A percentile compares a stretch with the other conserved stretches of the same genome.
Evolutionary conservation across 495 filamentous ascomycete genomes (phyloP).

Genomic region (Neohortaea acidophila): DNA sequence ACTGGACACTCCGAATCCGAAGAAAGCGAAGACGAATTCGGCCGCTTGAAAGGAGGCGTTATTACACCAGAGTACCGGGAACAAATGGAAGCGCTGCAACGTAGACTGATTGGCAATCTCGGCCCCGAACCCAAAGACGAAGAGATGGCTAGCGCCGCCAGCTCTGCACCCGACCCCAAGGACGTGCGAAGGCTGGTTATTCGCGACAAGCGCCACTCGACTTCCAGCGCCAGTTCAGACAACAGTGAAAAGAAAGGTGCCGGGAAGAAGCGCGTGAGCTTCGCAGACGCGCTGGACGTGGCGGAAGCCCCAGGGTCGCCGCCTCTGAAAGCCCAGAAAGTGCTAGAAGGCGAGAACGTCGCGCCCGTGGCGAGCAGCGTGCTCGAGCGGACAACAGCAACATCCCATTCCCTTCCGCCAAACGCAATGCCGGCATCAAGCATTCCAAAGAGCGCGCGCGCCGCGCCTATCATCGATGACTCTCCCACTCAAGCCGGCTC

Average conservation of each 20-base stretch:
- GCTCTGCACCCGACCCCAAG: slow-evolving; percentile 13
- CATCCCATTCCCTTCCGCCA: no score
- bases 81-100: slow-evolving; percentile 28
- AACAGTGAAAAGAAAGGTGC: slow-evolving; percentile 10
- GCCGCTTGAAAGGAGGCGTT: slow-evolving; percentile 45
- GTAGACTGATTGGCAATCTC: slow-evolving; percentile 26
- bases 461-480: neutral
- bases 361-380: slow-evolving; percentile 18
- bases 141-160: slow-evolving; percentile 9
- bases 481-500: neutral
- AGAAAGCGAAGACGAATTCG: slow-evolving; percentile 50
- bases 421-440: no score
- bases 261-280: slow-evolving; percentile 59
- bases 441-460: no score
- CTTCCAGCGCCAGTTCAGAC: slow-evolving; percentile 4
- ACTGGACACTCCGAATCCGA: slow-evolving; percentile 23
- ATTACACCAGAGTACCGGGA: slow-evolving; percentile 56
- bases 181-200: slow-evolving; percentile 20
- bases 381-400: slow-evolving; percentile 15
- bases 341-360: neutral
- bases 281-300: slow-evolving; percentile 63
- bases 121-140: slow-evolving; percentile 19
- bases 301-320: slow-evolving; percentile 12
- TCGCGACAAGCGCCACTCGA: slow-evolving; percentile 10
- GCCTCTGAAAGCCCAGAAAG: slow-evolving; percentile 14